Evolutionary conservation across 257 asterid genomes (phyloP), one percentile per base, ranked within the genome.

Genomic region (Schizonepeta tenuifolia): DNA sequence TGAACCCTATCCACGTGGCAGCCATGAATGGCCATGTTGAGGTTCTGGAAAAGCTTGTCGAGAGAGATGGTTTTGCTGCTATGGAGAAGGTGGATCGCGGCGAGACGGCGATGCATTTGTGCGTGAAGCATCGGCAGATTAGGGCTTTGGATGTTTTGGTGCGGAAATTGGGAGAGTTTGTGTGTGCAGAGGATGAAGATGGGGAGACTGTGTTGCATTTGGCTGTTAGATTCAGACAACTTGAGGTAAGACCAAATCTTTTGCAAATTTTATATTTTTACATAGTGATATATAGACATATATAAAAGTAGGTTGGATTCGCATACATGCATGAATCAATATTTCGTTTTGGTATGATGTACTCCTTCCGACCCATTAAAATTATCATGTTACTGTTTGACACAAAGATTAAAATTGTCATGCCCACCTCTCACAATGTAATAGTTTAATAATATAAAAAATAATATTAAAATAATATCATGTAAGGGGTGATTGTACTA

Each of bases 161-260:
- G n/a, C 3, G 6, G 14, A 44, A 2, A 1, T 44, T 44, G 50
- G 50, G n/a, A 0, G 50, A 44, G n/a, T 44, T 44, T 10, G 50
- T 44, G n/a, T 13, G n/a, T 44, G 50, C 6, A 13, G 50, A 44
- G 50, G 50, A 44, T 44, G 50, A 44, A 8, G 50, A 44, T 44
- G 50, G 50, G n/a, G 50, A 44, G n/a, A 11, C 50, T 1, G n/a
- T 44, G 6, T 12, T 44, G 50, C 82, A 84, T 43, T 44, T 73
- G 50, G 84, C 84, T 12, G 60, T 83, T 9, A 67, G 53, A 24
- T 51, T 51, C 41, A 78, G 74, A 36, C 77, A 74, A 14, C 35
- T 24, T 55, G 86, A 82, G 87, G 91, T 86, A 10, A 44, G 1
- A 44, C 6, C 12, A 0, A 31, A 5, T 31, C 36, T 31, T 28